Percentiles rank a stretch among this genome's conserved stretches.
phyloP scores from a whole-genome alignment of 805 yeast species.

The Sugiyamaella marilandica region DNA sequence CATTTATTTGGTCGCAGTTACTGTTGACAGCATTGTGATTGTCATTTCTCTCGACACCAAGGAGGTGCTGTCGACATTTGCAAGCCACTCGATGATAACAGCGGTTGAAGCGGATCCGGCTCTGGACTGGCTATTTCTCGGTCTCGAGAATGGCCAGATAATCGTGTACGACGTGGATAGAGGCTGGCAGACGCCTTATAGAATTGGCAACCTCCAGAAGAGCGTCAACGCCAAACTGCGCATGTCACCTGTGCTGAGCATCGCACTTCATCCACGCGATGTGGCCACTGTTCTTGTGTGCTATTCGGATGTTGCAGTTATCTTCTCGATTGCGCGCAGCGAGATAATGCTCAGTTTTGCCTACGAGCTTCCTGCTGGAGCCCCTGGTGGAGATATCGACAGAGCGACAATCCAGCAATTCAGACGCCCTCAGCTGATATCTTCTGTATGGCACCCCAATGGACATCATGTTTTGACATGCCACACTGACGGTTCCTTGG shows the following conservation, averaged over 20 bases:
- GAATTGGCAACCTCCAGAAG: constrained; percentile 68
- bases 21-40: constrained; percentile 53
- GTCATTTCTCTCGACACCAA: constrained; percentile 68
- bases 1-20: constrained; percentile 70
- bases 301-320: constrained; percentile 63
- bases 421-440: constrained; percentile 40
- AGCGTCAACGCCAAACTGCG: constrained; percentile 52
- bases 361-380: constrained; percentile 60
- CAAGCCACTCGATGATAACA: constrained; percentile 62
- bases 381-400: constrained; percentile 61
- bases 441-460: constrained; percentile 86
- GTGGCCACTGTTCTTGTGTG: constrained; percentile 71
- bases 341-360: constrained; percentile 52
- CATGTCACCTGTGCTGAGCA: constrained; percentile 57
- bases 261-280: constrained; percentile 87
- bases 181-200: constrained; percentile 57
- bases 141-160: constrained; percentile 69
- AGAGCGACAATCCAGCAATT: constrained; percentile 20
- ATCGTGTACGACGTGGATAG: constrained; percentile 78
- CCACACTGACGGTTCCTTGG: constrained; percentile 79
- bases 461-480: constrained; percentile 78
- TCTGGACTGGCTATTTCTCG: constrained; percentile 79
- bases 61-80: constrained; percentile 53
- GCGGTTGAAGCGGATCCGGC: constrained; percentile 78
- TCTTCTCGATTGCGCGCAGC: constrained; percentile 61